phyloP scores from a whole-genome alignment of 164 flowering plant species.

The Echeveria elegans region DNA sequence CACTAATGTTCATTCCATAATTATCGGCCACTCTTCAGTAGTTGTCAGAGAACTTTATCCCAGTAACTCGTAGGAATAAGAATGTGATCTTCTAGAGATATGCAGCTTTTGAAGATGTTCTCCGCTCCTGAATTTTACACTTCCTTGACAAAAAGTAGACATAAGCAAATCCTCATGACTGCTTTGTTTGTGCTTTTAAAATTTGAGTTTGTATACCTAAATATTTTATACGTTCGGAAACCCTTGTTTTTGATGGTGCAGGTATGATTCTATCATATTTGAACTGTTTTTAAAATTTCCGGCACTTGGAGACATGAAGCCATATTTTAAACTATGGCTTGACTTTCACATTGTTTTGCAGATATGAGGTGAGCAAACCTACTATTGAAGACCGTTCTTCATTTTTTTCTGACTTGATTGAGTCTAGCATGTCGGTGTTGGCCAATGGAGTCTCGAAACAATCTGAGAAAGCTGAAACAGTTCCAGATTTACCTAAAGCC shows the following conservation, averaged over 20 bases:
- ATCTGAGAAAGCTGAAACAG: constrained; percentile 28
- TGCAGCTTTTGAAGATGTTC: neutral
- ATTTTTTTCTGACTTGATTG: constrained; percentile 67
- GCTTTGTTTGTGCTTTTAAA: neutral
- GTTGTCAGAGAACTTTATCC: neutral
- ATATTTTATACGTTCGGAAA: neutral
- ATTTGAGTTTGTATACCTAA: neutral
- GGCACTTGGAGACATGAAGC: neutral
- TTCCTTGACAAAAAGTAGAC: neutral
- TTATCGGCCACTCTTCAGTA: neutral
- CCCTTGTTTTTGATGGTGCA: neutral
- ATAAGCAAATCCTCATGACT: neutral
- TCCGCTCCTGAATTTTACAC: neutral
- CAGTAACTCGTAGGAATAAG: neutral
- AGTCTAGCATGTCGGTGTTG: constrained; percentile 66
- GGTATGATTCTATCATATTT: neutral
- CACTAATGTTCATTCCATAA: neutral
- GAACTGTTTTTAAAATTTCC: neutral
- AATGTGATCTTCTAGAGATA: neutral
- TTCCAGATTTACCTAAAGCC: constrained; percentile 82
- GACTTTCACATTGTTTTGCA: constrained; percentile 19
- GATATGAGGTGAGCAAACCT: constrained; percentile 58
- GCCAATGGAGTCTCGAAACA: constrained; percentile 31
- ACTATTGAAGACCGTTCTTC: constrained; percentile 56
- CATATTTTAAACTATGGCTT: neutral